Evolutionary conservation across 805 yeast genomes (phyloP).

Genomic region (Teunomyces gatunensis): DNA sequence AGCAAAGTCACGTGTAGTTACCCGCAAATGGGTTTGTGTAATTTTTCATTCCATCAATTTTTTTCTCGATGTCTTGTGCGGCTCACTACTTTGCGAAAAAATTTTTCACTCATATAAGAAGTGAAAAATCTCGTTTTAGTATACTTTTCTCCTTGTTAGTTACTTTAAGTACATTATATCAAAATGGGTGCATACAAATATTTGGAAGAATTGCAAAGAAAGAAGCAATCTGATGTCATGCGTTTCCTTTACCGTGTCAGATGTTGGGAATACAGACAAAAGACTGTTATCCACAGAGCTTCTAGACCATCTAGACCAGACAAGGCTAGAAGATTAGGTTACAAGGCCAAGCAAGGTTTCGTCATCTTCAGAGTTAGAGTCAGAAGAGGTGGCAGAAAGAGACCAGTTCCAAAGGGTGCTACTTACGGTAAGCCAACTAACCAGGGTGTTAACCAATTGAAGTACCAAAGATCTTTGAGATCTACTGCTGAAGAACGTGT

Average conservation of each 20-base stretch:
- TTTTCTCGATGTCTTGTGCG: constrained; percentile 1
- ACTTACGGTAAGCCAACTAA: constrained; percentile 99
- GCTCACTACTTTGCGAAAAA: constrained; percentile 1
- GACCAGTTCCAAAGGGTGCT: constrained; percentile 99
- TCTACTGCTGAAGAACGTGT: constrained; percentile 99
- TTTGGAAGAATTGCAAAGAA: constrained; percentile 98
- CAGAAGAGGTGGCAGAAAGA: constrained; percentile 99
- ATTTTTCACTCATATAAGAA: constrained; percentile 1
- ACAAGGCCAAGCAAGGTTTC: constrained; percentile 99
- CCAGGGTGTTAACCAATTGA: constrained; percentile 99
- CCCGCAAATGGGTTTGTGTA: background rate
- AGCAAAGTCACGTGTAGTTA: background rate
- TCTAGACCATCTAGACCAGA: constrained; percentile 99
- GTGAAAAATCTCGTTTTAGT: constrained; percentile 1
- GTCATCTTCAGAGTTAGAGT: constrained; percentile 98
- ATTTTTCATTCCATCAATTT: background rate
- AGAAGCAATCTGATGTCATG: constrained; percentile 99
- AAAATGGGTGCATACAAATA: constrained; percentile 99
- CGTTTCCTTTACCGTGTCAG: constrained; percentile 99
- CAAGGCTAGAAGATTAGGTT: constrained; percentile 99
- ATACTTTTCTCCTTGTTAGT: constrained; percentile 8
- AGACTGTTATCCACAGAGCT: constrained; percentile 98
- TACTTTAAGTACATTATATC: constrained; percentile 10
- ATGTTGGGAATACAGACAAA: constrained; percentile 99
- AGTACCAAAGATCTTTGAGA: constrained; percentile 97